These are phyloP conservation scores for Xylaria scruposa DNA, from an alignment of 495 filamentous ascomycete genomes.

Conservation along the genomic window DNA sequence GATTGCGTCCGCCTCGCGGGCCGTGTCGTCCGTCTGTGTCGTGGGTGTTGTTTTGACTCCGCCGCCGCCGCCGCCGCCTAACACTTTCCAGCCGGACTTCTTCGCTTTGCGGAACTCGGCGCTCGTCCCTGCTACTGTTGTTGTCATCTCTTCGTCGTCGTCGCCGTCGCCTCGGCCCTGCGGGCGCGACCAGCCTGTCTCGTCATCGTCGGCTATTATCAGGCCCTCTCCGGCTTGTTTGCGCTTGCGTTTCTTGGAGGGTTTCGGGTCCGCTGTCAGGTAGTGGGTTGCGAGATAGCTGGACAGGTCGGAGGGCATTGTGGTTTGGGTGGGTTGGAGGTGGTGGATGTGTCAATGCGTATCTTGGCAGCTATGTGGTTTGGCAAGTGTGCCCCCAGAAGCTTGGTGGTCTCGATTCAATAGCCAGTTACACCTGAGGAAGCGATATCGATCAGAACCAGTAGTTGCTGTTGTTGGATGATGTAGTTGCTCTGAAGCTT, in stretches of 20 bases:
- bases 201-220: slow-evolving; percentile 91
- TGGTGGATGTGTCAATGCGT: background rate
- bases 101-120: slow-evolving; percentile 81
- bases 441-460: background rate
- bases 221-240: slow-evolving; percentile 72
- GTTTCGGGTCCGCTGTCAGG: slow-evolving; percentile 74
- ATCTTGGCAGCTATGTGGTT: background rate
- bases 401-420: background rate
- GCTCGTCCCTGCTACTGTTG: slow-evolving; percentile 57
- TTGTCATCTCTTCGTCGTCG: slow-evolving; percentile 48
- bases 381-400: background rate
- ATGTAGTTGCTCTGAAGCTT: slow-evolving; percentile 14
- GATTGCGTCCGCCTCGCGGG: slow-evolving; percentile 81
- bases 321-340: background rate
- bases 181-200: slow-evolving; percentile 66
- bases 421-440: background rate
- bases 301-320: slow-evolving; percentile 70
- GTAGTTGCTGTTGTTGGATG: background rate
- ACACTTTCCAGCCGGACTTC: slow-evolving; percentile 76
- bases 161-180: slow-evolving; percentile 43
- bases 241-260: slow-evolving; percentile 85
- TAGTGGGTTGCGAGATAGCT: slow-evolving; percentile 96
- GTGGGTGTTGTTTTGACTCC: slow-evolving; percentile 1
- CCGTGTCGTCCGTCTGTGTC: slow-evolving; percentile 50
- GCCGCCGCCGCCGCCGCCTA: slow-evolving; percentile 56